Percentiles rank a stretch among this genome's conserved stretches.
Evolutionary conservation across 768 basidiomycete genomes (phyloP).

Genomic region (Pseudohyphozyma bogoriensis): DNA sequence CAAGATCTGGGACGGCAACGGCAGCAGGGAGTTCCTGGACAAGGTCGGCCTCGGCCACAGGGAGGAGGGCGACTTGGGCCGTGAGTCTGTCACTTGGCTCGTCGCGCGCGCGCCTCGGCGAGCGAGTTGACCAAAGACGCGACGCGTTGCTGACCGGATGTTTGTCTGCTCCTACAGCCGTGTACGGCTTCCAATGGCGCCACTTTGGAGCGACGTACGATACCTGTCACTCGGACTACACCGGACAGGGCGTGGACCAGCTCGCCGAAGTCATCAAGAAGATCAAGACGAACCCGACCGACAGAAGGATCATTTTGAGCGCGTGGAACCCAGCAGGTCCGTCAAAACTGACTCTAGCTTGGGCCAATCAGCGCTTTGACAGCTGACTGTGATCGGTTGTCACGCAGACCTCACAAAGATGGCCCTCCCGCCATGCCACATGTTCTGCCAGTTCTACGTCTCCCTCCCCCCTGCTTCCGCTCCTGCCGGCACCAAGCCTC

Average conservation of each 20-base stretch:
- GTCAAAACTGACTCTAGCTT: too few species aligned
- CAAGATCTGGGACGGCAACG: conserved; percentile 98
- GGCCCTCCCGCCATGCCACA: conserved; percentile 97
- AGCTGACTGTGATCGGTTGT: neutral
- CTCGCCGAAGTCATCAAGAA: conserved; percentile 76
- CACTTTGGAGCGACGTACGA: conserved; percentile 34
- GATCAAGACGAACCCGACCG: conserved; percentile 85
- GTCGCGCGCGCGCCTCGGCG: conserved; percentile 48
- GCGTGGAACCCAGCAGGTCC: conserved; percentile 97
- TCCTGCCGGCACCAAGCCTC: conserved; percentile 45
- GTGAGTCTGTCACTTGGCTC: conserved; percentile 77
- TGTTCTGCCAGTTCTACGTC: conserved; percentile 99
- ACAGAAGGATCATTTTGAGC: conserved; percentile 83
- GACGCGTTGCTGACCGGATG: too few species aligned
- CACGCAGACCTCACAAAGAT: conserved; percentile 75
- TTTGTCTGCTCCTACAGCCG: too few species aligned
- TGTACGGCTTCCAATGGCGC: conserved; percentile 49
- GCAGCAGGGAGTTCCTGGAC: conserved; percentile 75
- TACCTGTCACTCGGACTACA: conserved; percentile 41
- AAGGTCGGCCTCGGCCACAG: conserved; percentile 71
- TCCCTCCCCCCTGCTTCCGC: conserved; percentile 55
- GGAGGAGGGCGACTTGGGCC: conserved; percentile 78
- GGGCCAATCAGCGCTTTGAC: too few species aligned
- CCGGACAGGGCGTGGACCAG: conserved; percentile 60
- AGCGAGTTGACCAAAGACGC: conserved; percentile 46